Conservation (phyloP, 768 basidiomycete genomes). For the Guyanaporus albipodus region DNA sequence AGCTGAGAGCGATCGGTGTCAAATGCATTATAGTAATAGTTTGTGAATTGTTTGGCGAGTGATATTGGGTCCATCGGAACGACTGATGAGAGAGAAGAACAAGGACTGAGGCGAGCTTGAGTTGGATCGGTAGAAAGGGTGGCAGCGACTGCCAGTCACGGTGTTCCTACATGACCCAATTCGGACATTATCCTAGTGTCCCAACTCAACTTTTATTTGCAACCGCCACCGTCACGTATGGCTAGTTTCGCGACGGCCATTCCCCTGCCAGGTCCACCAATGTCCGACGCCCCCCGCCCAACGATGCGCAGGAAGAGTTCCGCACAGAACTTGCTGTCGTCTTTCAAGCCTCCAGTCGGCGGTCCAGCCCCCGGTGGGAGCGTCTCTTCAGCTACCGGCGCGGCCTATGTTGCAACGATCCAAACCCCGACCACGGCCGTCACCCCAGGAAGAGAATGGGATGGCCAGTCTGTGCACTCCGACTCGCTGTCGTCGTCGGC, state of each 20-base stretch:
- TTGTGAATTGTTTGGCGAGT: conserved; percentile 75
- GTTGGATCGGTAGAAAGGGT: conserved; percentile 3
- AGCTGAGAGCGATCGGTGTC: conserved; percentile 58
- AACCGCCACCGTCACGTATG: conserved; percentile 3
- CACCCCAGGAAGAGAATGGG: conserved; percentile 57
- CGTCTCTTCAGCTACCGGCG: conserved; percentile 34
- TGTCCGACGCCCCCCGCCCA: conserved; percentile 42
- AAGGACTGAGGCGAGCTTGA: conserved; percentile 8
- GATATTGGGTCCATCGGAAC: conserved; percentile 67
- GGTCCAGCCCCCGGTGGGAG: conserved; percentile 29
- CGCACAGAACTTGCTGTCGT: conserved; percentile 75
- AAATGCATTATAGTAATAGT: conserved; percentile 83
- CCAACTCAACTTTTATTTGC: neutral
- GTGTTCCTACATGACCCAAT: conserved; percentile 16
- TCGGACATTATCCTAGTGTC: conserved; percentile 12
- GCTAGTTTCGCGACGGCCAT: conserved; percentile 17
- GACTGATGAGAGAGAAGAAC: conserved; percentile 16
- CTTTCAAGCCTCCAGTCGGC: conserved; percentile 49
- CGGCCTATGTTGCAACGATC: conserved; percentile 35
- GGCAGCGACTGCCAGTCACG: too few species aligned
- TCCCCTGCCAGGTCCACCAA: conserved; percentile 24
- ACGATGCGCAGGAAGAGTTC: conserved; percentile 81
- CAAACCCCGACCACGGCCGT: conserved; percentile 38
- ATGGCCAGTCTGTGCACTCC: conserved; percentile 62
- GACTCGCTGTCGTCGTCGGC: conserved; percentile 41